Base-by-base conservation (phyloP, 768 basidiomycete genomes). In the Neoboletus subvelutipes region DNA sequence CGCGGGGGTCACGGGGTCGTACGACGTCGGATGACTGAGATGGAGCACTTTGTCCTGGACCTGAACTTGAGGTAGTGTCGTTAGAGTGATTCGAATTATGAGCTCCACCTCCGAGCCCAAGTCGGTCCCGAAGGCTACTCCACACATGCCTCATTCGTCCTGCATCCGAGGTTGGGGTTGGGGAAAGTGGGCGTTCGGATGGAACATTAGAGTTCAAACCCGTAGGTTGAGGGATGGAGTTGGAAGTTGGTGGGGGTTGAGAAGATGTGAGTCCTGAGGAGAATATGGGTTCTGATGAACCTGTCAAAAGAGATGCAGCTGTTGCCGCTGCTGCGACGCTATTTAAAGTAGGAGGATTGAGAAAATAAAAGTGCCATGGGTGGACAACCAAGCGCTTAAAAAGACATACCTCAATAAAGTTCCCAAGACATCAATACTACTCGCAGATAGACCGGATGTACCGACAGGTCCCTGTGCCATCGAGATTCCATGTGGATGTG, bases 311-410 rank as follows among this genome's bases (percentile, higher is more conserved):
- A 4, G 92, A 93, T 9, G 89, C 90, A 2, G 92, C 91, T 1
- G 91, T 92, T n/a, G 92, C 92, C 11, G 92, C 89, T n/a, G 92
- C 90, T 4, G 92, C 92, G 33, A 93, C 92, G 63, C 92, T 90
- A 59, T 48, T 67, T 20, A 18, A 39, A n/a, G 33, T 20, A 18
- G 11, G 48, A 9, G 52, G 49, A n/a, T 31, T 40, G 40, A 50
- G 41, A 18, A 46, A 24, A 45, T 10, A 42, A 33, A 29, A 37
- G 50, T 31, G 28, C 26, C 17, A 36, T 48, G 31, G 18, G n/a
- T 28, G 29, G n/a, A 28, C 26, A 45, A 22, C 7, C 2, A 46
- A 4, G 31, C 17, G 1, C 4, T 31, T 37, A 36, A 43, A 50
- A 42, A 47, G 26, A 58, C 80, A 47, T 65, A 89, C 90, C 90